These are phyloP conservation scores for Rhodofomes roseus DNA, from an alignment of 1,284 basidiomycete genomes.

Conservation along the genomic window DNA sequence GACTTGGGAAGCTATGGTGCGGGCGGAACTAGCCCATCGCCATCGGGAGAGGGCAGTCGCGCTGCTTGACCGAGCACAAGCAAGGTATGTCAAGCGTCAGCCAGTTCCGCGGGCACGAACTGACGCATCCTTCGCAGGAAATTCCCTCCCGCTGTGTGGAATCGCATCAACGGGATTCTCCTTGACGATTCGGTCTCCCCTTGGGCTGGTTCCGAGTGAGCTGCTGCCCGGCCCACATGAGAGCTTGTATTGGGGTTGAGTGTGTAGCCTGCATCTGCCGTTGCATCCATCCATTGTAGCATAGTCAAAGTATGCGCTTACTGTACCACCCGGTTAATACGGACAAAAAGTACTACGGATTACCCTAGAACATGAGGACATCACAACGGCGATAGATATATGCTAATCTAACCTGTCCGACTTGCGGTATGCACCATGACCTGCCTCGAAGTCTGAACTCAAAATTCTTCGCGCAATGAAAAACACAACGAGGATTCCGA, in stretches of 20 bases:
- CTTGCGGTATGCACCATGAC: constrained; percentile 3
- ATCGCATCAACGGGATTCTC: constrained; percentile 41
- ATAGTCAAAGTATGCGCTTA: not conserved
- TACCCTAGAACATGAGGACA: constrained; percentile 1
- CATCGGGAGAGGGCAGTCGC: constrained; percentile 68
- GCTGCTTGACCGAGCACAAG: constrained; percentile 73
- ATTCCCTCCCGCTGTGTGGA: constrained; percentile 54
- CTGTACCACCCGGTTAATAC: not conserved
- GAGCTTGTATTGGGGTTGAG: not conserved
- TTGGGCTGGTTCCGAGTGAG: constrained; percentile 24
- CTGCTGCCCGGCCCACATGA: no score
- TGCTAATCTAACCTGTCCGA: constrained; percentile 11
- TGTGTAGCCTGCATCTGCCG: not conserved
- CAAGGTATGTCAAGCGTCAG: constrained; percentile 62
- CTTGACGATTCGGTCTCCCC: constrained; percentile 32
- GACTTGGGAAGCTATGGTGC: constrained; percentile 94
- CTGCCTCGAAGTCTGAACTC: not conserved
- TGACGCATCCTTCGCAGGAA: no score
- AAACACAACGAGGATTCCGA: constrained; percentile 13
- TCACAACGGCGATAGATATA: not conserved
- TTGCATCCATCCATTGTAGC: not conserved
- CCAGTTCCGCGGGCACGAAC: no score
- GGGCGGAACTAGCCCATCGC: constrained; percentile 83
- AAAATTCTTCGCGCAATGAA: constrained; percentile 15
- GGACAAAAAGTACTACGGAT: constrained; percentile 1